These are phyloP conservation scores for Luffa aegyptiaca DNA, from an alignment of 306 rosid genomes.

Conservation along the genomic window DNA sequence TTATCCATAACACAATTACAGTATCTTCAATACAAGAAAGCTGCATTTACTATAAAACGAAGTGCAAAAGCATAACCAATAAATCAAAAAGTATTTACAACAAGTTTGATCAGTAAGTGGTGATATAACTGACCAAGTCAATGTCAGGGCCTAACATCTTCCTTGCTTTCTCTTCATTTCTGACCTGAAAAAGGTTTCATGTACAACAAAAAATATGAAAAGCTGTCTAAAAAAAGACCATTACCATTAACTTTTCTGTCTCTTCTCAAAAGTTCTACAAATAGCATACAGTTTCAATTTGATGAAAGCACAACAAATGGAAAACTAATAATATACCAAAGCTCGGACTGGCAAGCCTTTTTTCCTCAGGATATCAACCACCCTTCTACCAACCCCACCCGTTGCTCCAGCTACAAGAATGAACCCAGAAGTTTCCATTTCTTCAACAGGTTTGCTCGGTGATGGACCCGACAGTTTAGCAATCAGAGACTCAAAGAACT, in stretches of 20 bases:
- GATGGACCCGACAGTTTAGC: constrained; percentile 56
- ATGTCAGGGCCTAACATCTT: constrained; percentile 75
- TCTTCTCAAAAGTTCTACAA: neutral
- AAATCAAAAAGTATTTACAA: neutral
- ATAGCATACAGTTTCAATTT: neutral
- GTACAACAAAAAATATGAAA: constrained; percentile 6
- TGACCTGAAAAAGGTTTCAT: constrained; percentile 40
- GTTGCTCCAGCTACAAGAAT: constrained; percentile 93
- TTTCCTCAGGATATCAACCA: constrained; percentile 56
- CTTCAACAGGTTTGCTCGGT: constrained; percentile 33
- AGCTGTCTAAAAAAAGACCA: neutral
- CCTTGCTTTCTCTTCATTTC: constrained; percentile 88
- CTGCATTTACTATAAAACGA: neutral
- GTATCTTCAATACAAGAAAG: neutral
- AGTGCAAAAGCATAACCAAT: neutral
- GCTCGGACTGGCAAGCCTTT: constrained; percentile 74
- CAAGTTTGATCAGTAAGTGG: neutral
- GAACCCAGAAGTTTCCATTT: constrained; percentile 63
- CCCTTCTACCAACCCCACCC: constrained; percentile 96
- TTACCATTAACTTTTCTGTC: neutral
- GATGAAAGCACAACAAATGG: neutral
- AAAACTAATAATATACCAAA: constrained; percentile 41
- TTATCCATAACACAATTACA: neutral
- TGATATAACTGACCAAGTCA: constrained; percentile 63
- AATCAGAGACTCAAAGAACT: neutral